A percentile compares a stretch with the other conserved stretches of the same genome.
Conservation (phyloP, 176 grass and related monocot species). For the Sorghum bicolor region DNA sequence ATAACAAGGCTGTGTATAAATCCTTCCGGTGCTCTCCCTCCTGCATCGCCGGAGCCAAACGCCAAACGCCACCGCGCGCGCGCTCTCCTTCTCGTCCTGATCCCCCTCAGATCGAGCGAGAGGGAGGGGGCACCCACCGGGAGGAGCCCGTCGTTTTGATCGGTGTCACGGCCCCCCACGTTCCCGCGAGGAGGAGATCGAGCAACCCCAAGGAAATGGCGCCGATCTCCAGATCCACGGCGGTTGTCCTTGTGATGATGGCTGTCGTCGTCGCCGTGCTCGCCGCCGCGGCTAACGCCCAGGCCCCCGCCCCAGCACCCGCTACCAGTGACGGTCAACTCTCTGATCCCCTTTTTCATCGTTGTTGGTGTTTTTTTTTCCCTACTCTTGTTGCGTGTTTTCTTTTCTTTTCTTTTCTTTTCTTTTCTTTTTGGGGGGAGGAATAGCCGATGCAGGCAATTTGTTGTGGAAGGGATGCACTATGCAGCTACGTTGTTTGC, state of each 20-base stretch:
- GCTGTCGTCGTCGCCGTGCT: neutral
- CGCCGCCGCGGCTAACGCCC: slow-evolving; percentile 19
- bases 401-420: neutral
- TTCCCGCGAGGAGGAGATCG: neutral
- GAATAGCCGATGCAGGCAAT: neutral
- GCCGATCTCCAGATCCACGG: neutral
- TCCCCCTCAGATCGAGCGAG: slow-evolving; percentile 17
- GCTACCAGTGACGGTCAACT: slow-evolving; percentile 35
- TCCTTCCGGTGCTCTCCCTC: neutral
- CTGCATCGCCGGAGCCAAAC: neutral
- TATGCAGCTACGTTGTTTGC: neutral
- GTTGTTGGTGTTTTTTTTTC: no score
- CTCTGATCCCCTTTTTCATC: neutral
- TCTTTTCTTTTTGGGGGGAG: neutral
- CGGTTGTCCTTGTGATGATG: neutral
- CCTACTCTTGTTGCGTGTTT: neutral
- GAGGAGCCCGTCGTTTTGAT: neutral
- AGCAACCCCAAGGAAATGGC: neutral
- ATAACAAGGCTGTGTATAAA: neutral
- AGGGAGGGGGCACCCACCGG: neutral
- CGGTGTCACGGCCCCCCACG: neutral
- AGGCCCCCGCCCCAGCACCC: slow-evolving; percentile 37
- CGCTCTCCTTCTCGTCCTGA: slow-evolving; percentile 36
- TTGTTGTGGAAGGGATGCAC: neutral
- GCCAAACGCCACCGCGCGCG: neutral